Evolutionary conservation across 768 basidiomycete species (phyloP).

Genomic region (Pleurotus platypus): DNA sequence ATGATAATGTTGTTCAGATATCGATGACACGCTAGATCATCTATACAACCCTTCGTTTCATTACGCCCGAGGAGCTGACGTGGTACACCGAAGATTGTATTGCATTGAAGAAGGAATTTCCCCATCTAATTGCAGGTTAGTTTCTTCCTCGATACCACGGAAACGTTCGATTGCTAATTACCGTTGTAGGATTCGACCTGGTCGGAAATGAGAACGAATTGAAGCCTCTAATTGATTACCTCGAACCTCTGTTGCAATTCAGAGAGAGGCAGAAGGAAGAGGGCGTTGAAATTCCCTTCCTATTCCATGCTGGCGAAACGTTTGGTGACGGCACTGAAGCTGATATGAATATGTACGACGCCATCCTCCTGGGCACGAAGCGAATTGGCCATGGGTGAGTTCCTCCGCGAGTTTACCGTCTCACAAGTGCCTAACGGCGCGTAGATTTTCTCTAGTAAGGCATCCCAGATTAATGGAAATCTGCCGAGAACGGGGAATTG

Average conservation of each 20-base stretch:
- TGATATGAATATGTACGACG: constrained; percentile 75
- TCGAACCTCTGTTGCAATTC: constrained; percentile 59
- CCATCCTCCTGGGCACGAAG: constrained; percentile 72
- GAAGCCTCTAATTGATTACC: constrained; percentile 59
- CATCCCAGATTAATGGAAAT: constrained; percentile 70
- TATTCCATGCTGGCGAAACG: constrained; percentile 82
- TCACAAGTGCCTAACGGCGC: background rate
- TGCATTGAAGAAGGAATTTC: constrained; percentile 67
- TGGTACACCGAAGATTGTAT: constrained; percentile 77
- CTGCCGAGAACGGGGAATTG: constrained; percentile 60
- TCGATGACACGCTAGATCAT: constrained; percentile 48
- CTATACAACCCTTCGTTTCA: constrained; percentile 58
- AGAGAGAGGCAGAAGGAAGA: constrained; percentile 50
- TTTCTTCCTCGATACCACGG: background rate
- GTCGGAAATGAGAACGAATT: constrained; percentile 71
- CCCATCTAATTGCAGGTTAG: constrained; percentile 64
- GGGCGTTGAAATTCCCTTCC: constrained; percentile 66
- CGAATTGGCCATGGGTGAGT: constrained; percentile 78
- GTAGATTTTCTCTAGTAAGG: constrained; percentile 70
- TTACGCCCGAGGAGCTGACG: constrained; percentile 52
- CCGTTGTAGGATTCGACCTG: constrained; percentile 63
- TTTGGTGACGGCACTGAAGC: constrained; percentile 70
- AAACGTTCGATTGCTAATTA: background rate
- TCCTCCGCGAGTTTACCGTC: background rate
- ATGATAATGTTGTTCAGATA: background rate